Conservation (phyloP, 2,329 filamentous ascomycete species). For the Lasiodiplodia citricola region DNA sequence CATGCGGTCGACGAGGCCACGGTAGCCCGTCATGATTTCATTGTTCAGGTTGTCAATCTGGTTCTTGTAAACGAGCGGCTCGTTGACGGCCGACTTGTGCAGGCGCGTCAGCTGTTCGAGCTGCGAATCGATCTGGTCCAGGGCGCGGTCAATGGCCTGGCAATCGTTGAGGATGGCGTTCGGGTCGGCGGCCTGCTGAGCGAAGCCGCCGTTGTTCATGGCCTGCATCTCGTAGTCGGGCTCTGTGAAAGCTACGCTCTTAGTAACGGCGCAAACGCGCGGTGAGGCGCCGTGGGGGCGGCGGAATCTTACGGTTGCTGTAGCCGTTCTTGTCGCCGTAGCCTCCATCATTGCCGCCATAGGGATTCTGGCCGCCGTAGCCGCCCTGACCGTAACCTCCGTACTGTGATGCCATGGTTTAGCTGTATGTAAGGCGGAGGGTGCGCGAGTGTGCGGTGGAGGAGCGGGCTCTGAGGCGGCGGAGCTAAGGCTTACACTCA, state of each 20-base stretch:
- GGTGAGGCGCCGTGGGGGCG: slow-evolving; percentile 27
- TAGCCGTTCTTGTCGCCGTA: slow-evolving; percentile 43
- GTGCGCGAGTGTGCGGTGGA: neutral
- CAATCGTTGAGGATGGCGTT: slow-evolving; percentile 86
- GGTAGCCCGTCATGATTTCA: slow-evolving; percentile 84
- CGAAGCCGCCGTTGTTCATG: slow-evolving; percentile 57
- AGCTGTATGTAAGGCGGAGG: neutral
- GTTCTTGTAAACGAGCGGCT: slow-evolving; percentile 74
- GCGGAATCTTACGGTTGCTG: slow-evolving; percentile 32
- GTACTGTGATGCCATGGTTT: slow-evolving; percentile 42
- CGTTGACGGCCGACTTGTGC: slow-evolving; percentile 74
- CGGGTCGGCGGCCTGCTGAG: slow-evolving; percentile 54
- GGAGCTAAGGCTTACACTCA: slow-evolving; percentile 26
- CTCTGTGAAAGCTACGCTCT: slow-evolving; percentile 31
- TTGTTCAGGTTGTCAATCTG: slow-evolving; percentile 74
- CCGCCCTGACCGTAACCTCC: slow-evolving; percentile 48
- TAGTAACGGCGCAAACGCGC: slow-evolving; percentile 40
- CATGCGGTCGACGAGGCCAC: slow-evolving; percentile 77
- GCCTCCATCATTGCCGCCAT: slow-evolving; percentile 55
- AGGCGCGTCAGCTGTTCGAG: slow-evolving; percentile 73
- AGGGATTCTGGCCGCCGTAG: slow-evolving; percentile 48
- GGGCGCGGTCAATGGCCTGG: slow-evolving; percentile 76
- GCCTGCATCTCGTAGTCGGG: slow-evolving; percentile 73
- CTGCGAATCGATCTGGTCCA: slow-evolving; percentile 75
- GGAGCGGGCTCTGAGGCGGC: neutral